Conservation (phyloP, 2,329 filamentous ascomycete species). For the Neofusicoccum parvum region DNA sequence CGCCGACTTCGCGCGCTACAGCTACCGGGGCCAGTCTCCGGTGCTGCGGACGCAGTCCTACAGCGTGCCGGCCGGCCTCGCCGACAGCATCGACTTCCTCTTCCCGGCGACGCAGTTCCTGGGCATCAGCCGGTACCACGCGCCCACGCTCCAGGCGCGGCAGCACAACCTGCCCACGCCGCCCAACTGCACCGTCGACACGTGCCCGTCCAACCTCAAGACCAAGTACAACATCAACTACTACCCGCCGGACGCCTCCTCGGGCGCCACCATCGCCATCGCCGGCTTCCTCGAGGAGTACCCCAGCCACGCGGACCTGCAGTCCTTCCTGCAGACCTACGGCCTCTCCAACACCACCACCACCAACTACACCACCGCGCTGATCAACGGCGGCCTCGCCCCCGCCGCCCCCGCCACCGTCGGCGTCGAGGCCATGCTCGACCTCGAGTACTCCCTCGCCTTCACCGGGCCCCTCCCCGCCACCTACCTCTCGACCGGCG, state of each 20-base stretch:
- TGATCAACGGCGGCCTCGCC: conserved; percentile 31
- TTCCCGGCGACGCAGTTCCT: conserved; percentile 56
- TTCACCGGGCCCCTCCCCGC: conserved; percentile 58
- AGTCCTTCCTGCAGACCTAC: conserved; percentile 39
- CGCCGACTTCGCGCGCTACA: conserved; percentile 52
- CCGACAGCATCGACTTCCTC: conserved; percentile 48
- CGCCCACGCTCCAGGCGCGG: background rate
- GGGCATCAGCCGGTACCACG: conserved; percentile 33
- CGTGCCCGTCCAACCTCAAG: conserved; percentile 24
- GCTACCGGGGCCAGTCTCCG: conserved; percentile 37
- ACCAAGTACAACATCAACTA: conserved; percentile 29
- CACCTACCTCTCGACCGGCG: conserved; percentile 62
- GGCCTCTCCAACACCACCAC: conserved; percentile 46
- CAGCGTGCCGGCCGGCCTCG: conserved; percentile 44
- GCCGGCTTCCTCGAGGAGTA: conserved; percentile 56
- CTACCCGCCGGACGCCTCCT: conserved; percentile 41
- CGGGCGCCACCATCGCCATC: conserved; percentile 54
- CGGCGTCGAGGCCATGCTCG: conserved; percentile 62
- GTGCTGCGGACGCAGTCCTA: conserved; percentile 48
- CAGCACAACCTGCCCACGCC: background rate
- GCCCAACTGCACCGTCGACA: conserved; percentile 4
- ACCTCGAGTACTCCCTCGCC: conserved; percentile 62
- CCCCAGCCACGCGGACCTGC: conserved; percentile 49
- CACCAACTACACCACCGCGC: conserved; percentile 48
- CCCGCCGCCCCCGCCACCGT: conserved; percentile 28